These are phyloP conservation scores for Penicillium sp. DNA, from an alignment of 2,329 filamentous ascomycete species.

Conservation along the genomic window DNA sequence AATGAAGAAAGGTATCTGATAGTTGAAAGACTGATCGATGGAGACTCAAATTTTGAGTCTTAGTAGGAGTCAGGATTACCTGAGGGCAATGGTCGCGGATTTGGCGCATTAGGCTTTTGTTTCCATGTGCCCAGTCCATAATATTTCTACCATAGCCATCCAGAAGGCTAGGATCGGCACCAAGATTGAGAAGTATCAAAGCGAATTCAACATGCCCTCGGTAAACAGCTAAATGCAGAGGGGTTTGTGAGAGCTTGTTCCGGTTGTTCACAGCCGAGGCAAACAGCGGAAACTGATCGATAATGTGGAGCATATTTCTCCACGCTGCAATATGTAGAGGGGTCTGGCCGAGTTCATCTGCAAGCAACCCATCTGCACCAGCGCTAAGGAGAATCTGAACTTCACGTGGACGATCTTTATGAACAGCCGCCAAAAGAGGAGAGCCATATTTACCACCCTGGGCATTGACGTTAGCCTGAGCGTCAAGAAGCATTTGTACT, in stretches of 20 bases:
- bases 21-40: background rate
- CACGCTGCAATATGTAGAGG: slow-evolving; percentile 2
- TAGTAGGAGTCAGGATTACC: background rate
- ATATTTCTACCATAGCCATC: slow-evolving; percentile 6
- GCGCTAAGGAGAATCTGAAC: background rate
- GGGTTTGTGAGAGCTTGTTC: background rate
- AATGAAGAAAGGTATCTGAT: background rate
- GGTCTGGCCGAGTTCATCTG: background rate
- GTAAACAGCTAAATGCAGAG: slow-evolving; percentile 1
- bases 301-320: background rate
- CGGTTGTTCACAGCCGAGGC: background rate
- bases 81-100: background rate
- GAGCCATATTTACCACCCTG: background rate
- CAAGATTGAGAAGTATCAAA: background rate
- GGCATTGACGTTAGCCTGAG: background rate
- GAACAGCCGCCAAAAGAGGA: background rate
- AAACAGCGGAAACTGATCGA: slow-evolving; percentile 1
- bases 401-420: background rate
- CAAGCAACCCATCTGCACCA: background rate
- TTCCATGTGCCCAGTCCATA: background rate
- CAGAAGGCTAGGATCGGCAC: slow-evolving; percentile 2
- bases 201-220: slow-evolving; percentile 1
- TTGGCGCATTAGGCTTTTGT: background rate
- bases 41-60: background rate
- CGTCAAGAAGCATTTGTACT: background rate